phyloP scores from a whole-genome alignment of 2,329 filamentous ascomycete genomes.

The Blastomyces parvus region DNA sequence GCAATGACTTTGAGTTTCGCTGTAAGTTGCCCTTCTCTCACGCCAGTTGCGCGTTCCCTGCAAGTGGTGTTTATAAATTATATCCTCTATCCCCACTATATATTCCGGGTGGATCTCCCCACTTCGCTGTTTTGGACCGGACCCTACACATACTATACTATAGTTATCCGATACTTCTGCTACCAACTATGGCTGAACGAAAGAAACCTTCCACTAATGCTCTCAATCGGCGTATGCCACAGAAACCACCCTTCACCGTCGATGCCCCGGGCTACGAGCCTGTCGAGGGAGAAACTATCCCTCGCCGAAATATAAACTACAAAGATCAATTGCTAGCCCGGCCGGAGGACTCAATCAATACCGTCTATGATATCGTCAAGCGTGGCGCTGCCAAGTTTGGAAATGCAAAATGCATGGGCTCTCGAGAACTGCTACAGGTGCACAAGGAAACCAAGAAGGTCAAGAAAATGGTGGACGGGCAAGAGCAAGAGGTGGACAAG shows the following conservation, averaged over 20 bases:
- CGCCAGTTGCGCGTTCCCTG: neutral
- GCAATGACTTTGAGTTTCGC: conserved; percentile 4
- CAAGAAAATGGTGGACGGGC: conserved; percentile 75
- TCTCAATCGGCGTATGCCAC: neutral
- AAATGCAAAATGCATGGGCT: conserved; percentile 57
- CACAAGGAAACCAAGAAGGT: conserved; percentile 81
- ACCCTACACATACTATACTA: neutral
- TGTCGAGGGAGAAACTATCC: conserved; percentile 71
- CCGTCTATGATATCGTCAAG: conserved; percentile 68
- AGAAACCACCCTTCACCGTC: conserved; percentile 46
- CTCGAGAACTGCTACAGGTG: conserved; percentile 62
- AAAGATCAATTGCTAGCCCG: conserved; percentile 59
- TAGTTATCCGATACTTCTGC: neutral
- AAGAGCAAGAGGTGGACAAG: conserved; percentile 72
- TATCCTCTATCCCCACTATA: neutral
- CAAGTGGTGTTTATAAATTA: too few relatives aligned
- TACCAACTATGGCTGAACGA: neutral
- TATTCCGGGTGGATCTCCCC: neutral
- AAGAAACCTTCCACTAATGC: neutral
- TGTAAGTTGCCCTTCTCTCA: neutral
- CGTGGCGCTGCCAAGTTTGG: conserved; percentile 55
- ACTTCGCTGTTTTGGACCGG: neutral
- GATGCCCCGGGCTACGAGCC: conserved; percentile 59
- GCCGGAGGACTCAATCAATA: conserved; percentile 60
- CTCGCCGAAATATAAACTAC: conserved; percentile 60